A percentile compares a stretch with the other conserved stretches of the same genome.
Conservation (phyloP, 2,329 filamentous ascomycete species). For the Sarocladiaceae sp. region DNA sequence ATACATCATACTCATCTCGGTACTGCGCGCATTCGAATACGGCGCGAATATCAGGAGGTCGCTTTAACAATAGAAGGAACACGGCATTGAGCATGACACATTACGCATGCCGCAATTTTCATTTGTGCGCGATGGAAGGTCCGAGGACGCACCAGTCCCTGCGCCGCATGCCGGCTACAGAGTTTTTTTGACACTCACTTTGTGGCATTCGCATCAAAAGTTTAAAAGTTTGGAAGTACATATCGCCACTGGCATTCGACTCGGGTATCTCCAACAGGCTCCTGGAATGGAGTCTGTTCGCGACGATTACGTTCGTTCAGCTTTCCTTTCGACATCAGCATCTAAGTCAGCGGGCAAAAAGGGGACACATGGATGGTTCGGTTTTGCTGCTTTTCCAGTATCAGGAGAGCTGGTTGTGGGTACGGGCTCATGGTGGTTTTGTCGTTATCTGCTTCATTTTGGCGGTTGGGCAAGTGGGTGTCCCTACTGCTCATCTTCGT, state of each 20-base stretch:
- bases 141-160: no score
- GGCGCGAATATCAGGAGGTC: neutral
- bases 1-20: neutral
- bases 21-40: neutral
- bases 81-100: no score
- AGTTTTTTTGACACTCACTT: no score
- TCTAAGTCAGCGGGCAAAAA: slow-evolving; percentile 5
- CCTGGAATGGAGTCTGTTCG: neutral
- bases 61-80: neutral
- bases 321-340: slow-evolving; percentile 3
- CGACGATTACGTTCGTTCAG: neutral
- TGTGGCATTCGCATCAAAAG: neutral
- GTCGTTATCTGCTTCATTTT: slow-evolving; percentile 6
- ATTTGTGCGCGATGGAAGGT: slow-evolving; percentile 1
- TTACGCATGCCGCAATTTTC: no score
- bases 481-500: neutral
- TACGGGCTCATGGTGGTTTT: slow-evolving; percentile 2
- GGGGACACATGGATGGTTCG: neutral
- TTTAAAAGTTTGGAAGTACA: slow-evolving; percentile 9
- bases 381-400: neutral
- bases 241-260: slow-evolving; percentile 1
- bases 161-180: no score
- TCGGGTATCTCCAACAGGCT: neutral
- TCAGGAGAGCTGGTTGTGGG: slow-evolving; percentile 5
- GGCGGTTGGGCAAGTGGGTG: neutral